Evolutionary conservation across 805 yeast species (phyloP).

Genomic region (Hyphopichia homilentoma): DNA sequence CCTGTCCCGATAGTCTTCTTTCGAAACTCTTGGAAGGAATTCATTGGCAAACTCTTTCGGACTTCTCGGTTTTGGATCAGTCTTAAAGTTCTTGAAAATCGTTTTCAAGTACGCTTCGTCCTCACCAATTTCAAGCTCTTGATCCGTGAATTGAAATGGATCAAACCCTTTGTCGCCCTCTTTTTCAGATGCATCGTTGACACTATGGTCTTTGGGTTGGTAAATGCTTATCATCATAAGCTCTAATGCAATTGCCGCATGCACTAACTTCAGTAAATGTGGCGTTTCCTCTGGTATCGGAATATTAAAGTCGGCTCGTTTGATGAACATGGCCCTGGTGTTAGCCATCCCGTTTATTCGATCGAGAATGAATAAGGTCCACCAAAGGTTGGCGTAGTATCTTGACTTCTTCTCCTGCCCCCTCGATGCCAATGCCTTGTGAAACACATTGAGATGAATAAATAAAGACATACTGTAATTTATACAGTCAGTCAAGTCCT

Average conservation of each 20-base stretch:
- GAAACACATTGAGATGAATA: slow-evolving; percentile 15
- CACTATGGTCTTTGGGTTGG: slow-evolving; percentile 12
- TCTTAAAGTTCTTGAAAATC: neutral
- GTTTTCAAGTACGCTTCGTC: neutral
- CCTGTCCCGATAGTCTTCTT: neutral
- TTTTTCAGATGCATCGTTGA: neutral
- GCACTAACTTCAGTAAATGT: slow-evolving; percentile 22
- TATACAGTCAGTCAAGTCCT: slow-evolving; percentile 16
- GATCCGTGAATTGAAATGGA: neutral
- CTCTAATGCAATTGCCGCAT: slow-evolving; percentile 23
- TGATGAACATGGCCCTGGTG: slow-evolving; percentile 24
- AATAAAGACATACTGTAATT: slow-evolving; percentile 15
- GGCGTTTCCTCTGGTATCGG: slow-evolving; percentile 24
- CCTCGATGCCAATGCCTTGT: slow-evolving; percentile 6
- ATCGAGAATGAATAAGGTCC: slow-evolving; percentile 17
- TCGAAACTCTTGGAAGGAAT: neutral
- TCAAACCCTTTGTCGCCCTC: neutral
- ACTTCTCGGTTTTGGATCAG: neutral
- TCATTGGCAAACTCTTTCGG: neutral
- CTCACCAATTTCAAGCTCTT: slow-evolving; percentile 1
- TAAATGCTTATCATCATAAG: slow-evolving; percentile 19
- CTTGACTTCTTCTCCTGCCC: slow-evolving; percentile 11
- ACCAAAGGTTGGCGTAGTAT: slow-evolving; percentile 14
- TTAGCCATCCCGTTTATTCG: slow-evolving; percentile 20
- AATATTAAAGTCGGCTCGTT: slow-evolving; percentile 28